A percentile compares a stretch with the other conserved stretches of the same genome.
These are phyloP conservation scores for Chamaecrista fasciculata DNA, from an alignment of 306 rosid genomes.

Conservation along the genomic window DNA sequence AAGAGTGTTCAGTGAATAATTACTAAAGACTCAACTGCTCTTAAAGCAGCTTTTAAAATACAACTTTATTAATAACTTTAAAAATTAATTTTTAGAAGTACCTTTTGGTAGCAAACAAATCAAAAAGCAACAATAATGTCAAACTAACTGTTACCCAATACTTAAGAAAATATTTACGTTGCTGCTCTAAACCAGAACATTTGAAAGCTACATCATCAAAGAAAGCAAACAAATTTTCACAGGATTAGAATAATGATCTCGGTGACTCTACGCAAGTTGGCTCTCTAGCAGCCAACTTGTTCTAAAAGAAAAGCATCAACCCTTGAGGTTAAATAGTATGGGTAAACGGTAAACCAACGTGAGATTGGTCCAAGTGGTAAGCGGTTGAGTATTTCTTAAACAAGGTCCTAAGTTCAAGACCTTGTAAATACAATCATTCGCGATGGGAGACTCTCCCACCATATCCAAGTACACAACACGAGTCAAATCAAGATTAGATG, in stretches of 20 bases:
- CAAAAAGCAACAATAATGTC: constrained; percentile 9
- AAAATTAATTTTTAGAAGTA: neutral
- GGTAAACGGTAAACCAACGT: too few species aligned
- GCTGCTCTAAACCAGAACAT: neutral
- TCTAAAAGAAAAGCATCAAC: neutral
- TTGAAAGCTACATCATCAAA: neutral
- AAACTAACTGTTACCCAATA: constrained; percentile 8
- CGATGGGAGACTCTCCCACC: too few species aligned
- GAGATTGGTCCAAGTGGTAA: too few species aligned
- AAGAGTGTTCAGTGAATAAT: neutral
- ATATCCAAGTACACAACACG: too few species aligned
- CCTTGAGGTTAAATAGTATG: neutral
- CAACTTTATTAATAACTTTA: neutral
- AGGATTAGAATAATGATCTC: neutral
- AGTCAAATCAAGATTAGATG: too few species aligned
- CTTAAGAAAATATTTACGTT: neutral
- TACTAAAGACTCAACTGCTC: constrained; percentile 15
- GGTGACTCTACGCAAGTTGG: neutral
- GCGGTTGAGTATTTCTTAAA: too few species aligned
- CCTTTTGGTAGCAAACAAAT: neutral
- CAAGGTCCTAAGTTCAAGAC: too few species aligned
- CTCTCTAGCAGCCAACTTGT: neutral
- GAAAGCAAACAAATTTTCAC: neutral
- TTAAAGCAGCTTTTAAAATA: constrained; percentile 12
- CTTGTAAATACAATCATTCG: too few species aligned